Base-by-base conservation (phyloP, 164 flowering plant species). In the Stephania yunnanensis region DNA sequence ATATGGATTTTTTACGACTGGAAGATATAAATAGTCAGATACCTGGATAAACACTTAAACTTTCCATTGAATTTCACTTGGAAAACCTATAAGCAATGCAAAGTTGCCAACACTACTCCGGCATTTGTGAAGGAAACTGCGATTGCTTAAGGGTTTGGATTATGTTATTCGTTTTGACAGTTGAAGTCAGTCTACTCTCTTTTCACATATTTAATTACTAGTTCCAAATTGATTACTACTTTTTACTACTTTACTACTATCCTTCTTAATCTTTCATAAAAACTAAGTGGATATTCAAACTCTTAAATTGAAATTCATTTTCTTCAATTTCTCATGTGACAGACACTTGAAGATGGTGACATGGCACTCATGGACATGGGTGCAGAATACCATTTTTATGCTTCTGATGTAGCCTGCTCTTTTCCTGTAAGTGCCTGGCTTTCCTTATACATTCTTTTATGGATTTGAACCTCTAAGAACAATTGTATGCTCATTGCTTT, bases 321-420 rank as follows among this genome's bases (percentile, higher is more conserved):
- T 48, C 13, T 48, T 10, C 11, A n/a, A 10, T 20, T 61, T 61
- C 42, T 61, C 20, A 20, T 61, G 19, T 64, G 25, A 63, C 73
- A 71, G 73, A 71, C 73, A 48, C 73, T 71, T 6, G 73, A 50
- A 50, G 73, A 71, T 71, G 73, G 73, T 71, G 73, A 71, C 64
- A 71, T 71, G 73, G 73, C 73, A 48, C 30, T 71, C 42, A 71
- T 71, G 73, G 73, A 71, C 22, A 71, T 71, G 73, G 73, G 63
- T 48, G 73, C 73, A 71, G 73, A 71, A 71, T 71, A 71, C 73
- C 73, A 71, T 52, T 71, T 71, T 29, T 71, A 50, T 71, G 64
- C 73, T 29, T 71, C 73, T 71, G 73, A 71, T 29, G 52, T 71
- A 2, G 22, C 73, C 25, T 71, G 73, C 63, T 71, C 73, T 48